Conservation (phyloP, 345 rosid genomes). For the Arabis hirsuta region DNA sequence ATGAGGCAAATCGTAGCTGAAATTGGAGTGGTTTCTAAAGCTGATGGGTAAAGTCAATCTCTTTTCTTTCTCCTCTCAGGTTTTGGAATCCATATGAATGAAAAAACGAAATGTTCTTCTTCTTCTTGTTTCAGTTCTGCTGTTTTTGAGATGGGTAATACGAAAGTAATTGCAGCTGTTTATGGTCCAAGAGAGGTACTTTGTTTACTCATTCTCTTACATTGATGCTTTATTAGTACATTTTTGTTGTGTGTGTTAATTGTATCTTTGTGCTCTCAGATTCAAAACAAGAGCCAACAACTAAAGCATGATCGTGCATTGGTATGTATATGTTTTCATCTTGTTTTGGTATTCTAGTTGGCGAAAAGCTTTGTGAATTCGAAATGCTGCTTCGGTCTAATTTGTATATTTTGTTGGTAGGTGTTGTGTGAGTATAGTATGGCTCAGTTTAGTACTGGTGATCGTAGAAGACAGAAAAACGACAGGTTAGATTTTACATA, state of each 20-base stretch:
- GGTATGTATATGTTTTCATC: constrained; percentile 48
- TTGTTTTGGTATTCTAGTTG: neutral
- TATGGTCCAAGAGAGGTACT: constrained; percentile 96
- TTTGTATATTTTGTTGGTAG: constrained; percentile 39
- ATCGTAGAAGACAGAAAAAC: constrained; percentile 86
- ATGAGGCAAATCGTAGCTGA: constrained; percentile 94
- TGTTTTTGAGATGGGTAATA: constrained; percentile 93
- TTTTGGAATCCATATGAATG: neutral
- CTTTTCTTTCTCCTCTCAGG: neutral
- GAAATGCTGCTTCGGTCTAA: neutral
- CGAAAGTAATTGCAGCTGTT: constrained; percentile 94
- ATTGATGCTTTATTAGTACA: constrained; percentile 5
- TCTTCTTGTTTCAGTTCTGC: constrained; percentile 60
- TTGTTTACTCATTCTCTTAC: neutral
- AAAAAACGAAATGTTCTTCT: neutral
- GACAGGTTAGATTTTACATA: constrained; percentile 57
- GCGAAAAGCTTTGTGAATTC: neutral
- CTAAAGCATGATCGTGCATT: constrained; percentile 71
- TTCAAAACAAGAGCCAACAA: constrained; percentile 79
- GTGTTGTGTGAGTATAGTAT: constrained; percentile 91
- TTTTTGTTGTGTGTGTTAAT: constrained; percentile 5
- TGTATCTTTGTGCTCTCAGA: constrained; percentile 47
- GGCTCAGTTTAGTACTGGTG: constrained; percentile 97
- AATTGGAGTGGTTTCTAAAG: constrained; percentile 74
- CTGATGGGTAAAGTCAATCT: constrained; percentile 64